phyloP scores from a whole-genome alignment of 2,329 filamentous ascomycete species.

The Penicillium sp. region DNA sequence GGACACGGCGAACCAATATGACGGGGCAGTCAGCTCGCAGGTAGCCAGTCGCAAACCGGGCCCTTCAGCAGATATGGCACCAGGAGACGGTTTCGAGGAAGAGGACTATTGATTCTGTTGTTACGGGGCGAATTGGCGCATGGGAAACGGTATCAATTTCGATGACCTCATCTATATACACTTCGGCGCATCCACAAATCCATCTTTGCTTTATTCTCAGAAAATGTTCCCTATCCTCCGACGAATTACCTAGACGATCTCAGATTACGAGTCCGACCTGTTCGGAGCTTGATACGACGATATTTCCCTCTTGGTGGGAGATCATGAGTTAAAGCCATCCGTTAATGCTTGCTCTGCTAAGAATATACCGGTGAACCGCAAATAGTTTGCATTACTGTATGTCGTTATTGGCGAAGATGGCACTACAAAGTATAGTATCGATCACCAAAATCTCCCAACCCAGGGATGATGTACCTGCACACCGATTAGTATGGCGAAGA shows the following conservation, averaged over 20 bases:
- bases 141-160: constrained; percentile 14
- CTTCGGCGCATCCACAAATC: constrained; percentile 4
- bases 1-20: constrained; percentile 49
- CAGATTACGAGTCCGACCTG: background rate
- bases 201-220: background rate
- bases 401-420: background rate
- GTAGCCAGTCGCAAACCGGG: constrained; percentile 21
- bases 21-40: constrained; percentile 22
- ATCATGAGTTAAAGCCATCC: background rate
- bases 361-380: background rate
- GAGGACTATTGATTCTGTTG: constrained; percentile 31
- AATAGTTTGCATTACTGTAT: background rate
- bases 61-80: constrained; percentile 13
- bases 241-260: background rate
- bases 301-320: background rate
- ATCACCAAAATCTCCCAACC: constrained; percentile 92
- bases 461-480: constrained; percentile 86
- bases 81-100: constrained; percentile 26
- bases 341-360: background rate
- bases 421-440: constrained; percentile 85
- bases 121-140: constrained; percentile 23
- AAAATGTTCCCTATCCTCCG: background rate
- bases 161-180: constrained; percentile 11
- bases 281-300: background rate
- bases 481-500: constrained; percentile 11